Percentiles rank a stretch among this genome's conserved stretches.
phyloP scores from a whole-genome alignment of 202 grass and related monocot species.

The Tripidium arundinaceum region DNA sequence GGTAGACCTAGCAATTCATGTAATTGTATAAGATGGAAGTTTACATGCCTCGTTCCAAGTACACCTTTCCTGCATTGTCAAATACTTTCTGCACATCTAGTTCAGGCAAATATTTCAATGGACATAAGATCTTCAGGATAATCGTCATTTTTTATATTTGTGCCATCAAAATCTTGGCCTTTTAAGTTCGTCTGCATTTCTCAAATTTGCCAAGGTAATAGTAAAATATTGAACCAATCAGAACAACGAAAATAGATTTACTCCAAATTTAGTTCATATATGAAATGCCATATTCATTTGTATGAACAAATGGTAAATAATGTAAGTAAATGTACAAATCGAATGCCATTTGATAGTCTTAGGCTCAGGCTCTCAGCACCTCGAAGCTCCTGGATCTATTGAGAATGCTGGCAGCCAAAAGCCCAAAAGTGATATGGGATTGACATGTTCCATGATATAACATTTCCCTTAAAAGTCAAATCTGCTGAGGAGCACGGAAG shows the following conservation, averaged over 20 bases:
- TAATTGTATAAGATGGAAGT: not conserved
- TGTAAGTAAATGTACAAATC: not conserved
- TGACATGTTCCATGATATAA: not conserved
- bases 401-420: too few species aligned
- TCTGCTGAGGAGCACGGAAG: not conserved
- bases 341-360: not conserved
- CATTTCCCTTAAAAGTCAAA: not conserved
- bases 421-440: not conserved
- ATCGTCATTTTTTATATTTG: not conserved
- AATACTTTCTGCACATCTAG: not conserved
- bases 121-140: not conserved
- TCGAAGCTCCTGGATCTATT: conserved; percentile 6
- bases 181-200: not conserved
- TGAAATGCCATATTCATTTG: not conserved
- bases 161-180: not conserved
- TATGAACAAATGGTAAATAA: not conserved
- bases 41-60: not conserved
- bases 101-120: not conserved
- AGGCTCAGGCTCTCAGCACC: not conserved
- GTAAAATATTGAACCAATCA: not conserved
- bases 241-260: not conserved
- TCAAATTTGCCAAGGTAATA: not conserved
- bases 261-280: not conserved
- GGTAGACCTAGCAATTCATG: conserved; percentile 8
- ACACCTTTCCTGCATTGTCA: not conserved